These are phyloP conservation scores for Echinochloa phyllopogon DNA, from an alignment of 176 grass and related monocot genomes.

Conservation along the genomic window DNA sequence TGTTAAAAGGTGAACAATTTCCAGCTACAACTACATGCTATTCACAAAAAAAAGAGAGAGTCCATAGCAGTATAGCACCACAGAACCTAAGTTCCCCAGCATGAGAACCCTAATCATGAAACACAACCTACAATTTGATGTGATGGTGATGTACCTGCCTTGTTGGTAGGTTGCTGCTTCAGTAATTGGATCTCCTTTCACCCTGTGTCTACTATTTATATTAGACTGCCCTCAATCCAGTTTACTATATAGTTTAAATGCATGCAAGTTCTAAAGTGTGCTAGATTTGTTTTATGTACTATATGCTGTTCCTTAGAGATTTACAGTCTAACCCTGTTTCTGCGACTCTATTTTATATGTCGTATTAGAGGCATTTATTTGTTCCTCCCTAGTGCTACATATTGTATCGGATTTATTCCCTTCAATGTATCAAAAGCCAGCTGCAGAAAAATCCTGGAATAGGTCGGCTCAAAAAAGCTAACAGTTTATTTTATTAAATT, in stretches of 20 bases:
- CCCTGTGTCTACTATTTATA: constrained; percentile 11
- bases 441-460: not conserved
- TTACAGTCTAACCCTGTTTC: not conserved
- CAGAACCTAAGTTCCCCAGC: constrained; percentile 7
- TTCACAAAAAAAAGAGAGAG: not conserved
- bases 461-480: not conserved
- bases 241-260: not conserved
- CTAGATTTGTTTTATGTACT: not conserved
- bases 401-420: not conserved
- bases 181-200: not conserved
- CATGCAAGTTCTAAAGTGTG: not conserved
- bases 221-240: constrained; percentile 15
- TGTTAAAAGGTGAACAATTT: not conserved
- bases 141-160: not conserved
- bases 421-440: not conserved
- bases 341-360: constrained; percentile 3
- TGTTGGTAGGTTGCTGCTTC: not conserved
- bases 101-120: constrained; percentile 16
- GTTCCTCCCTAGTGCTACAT: not conserved
- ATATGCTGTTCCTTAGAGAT: not conserved
- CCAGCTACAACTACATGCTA: not conserved
- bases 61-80: not conserved
- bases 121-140: not conserved
- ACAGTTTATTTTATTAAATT: not conserved
- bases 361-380: not conserved